Base-by-base conservation (phyloP, 441 rosid genomes). In the Populus hybrid region DNA sequence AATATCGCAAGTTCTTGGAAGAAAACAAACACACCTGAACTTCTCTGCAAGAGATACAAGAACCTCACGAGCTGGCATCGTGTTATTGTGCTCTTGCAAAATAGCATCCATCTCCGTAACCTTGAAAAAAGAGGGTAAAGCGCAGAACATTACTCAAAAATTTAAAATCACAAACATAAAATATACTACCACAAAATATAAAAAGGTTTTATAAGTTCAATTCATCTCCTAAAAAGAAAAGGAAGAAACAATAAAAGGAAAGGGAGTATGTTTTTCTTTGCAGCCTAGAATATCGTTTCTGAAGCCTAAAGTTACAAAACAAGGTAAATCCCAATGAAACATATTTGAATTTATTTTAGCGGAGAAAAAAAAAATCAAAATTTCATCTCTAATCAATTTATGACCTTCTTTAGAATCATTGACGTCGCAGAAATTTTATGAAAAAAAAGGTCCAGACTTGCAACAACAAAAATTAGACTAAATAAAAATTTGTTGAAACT, bases 71-170 rank as follows among this genome's bases (percentile, higher is more conserved):
- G 86, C 78, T 35, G 98, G 98, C 97, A 96, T 91, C 68, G 86
- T 71, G 83, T 89, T 88, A 50, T 91, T 77, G 85, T 96, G 94
- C 75, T 91, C 94, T 86, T 85, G 93, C 89, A 96, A 82, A 80
- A 96, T 87, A 76, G 86, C 83, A 82, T 96, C 99, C 99, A 96
- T 94, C 90, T 94, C 98, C 26, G 80, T 78, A 50, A 94, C 99
- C 99, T 96, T 64, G 10, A 40, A 79, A 14, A 76, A 66, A 69
- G 42, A 3, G 31, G 53, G 31, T 40, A 68, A 38, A 12, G 21
- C 73, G 18, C 14, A 73, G 29, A 18, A n/a, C 59, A 72, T 18
- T 20, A 64, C 68, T 77, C 33, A 59, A 53, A 21, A 28, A 31
- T 42, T 64, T 69, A 45, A 42, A 73, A 71, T 38, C 77, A 71